Base-by-base conservation (phyloP, 805 yeast genomes). In the Metschnikowia picachoensis region DNA sequence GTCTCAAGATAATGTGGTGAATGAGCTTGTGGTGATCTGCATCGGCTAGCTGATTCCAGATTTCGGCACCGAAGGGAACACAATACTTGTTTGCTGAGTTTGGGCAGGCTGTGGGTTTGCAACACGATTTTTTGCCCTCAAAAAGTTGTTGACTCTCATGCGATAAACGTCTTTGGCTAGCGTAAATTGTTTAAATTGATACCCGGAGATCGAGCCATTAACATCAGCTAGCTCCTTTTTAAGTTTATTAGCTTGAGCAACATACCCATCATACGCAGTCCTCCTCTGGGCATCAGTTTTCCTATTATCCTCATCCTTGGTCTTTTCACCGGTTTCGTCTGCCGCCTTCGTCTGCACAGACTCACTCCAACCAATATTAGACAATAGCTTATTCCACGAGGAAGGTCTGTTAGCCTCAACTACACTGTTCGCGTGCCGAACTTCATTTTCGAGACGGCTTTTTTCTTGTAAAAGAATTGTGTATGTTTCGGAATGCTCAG, bases 161-260 rank as follows among this genome's bases (percentile, higher is more conserved):
- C 60, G 67, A 56, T 72, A 77, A 34, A 78, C 68, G 29, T 64
- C 68, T 13, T 59, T 49, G 54, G 74, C 70, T 40, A 79, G 60
- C 32, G 57, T 62, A 55, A 63, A 78, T 32, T 64, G 60, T 45
- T 65, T 70, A 55, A 73, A 72, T 41, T 57, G 52, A 49, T 51
- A 72, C 17, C 55, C 57, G 14, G 59, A 57, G 20, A 73, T 64
- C 3, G 49, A 30, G 2, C 39, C 55, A 25, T 48, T 57, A 27
- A 55, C 36, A 15, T 51, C 60, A 2, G 51, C 49, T 35, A 61
- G 48, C 29, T 59, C 52, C 9, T 57, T 43, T 33, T 47, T 51
- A 9, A 52, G 35, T 30, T 43, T 28, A 44, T 51, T 56, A 20
- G 54, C 55, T 28, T 53, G 48, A 6, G 46, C 43, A 25, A 59